These are phyloP conservation scores for Fusarium neocosmosporiellum DNA, from an alignment of 2,329 filamentous ascomycete genomes.

Conservation along the genomic window DNA sequence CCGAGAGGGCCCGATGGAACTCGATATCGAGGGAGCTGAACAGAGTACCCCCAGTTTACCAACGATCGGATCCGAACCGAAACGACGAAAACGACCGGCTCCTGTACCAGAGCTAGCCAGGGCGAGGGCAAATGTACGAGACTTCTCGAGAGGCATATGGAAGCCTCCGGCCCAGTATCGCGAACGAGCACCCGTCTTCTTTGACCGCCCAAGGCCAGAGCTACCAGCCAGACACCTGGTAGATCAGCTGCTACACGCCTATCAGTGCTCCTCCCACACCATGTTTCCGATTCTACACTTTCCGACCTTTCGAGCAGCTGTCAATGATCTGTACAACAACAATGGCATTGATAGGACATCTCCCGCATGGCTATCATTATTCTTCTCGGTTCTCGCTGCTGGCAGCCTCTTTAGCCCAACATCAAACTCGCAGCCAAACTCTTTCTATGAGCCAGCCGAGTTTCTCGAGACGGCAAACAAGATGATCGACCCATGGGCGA, in stretches of 20 bases:
- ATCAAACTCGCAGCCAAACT: slow-evolving; percentile 63
- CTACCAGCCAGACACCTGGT: slow-evolving; percentile 77
- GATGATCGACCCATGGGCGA: slow-evolving; percentile 83
- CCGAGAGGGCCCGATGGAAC: slow-evolving; percentile 61
- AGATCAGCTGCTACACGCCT: slow-evolving; percentile 79
- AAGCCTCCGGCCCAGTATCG: slow-evolving; percentile 79
- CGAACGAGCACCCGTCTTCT: slow-evolving; percentile 58
- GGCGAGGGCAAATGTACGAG: slow-evolving; percentile 78
- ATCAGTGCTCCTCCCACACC: slow-evolving; percentile 80
- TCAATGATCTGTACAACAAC: slow-evolving; percentile 81
- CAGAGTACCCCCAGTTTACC: slow-evolving; percentile 69
- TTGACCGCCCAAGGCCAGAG: slow-evolving; percentile 67
- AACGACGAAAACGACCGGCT: slow-evolving; percentile 69
- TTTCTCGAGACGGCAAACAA: slow-evolving; percentile 78
- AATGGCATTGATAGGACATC: slow-evolving; percentile 65
- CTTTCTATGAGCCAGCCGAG: slow-evolving; percentile 65
- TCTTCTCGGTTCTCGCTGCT: slow-evolving; percentile 86
- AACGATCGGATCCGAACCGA: slow-evolving; percentile 73
- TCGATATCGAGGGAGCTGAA: slow-evolving; percentile 60
- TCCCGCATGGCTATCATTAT: slow-evolving; percentile 79
- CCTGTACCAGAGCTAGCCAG: slow-evolving; percentile 76
- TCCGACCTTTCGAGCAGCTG: slow-evolving; percentile 81
- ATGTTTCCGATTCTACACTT: slow-evolving; percentile 90
- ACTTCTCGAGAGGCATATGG: slow-evolving; percentile 81
- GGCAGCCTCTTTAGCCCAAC: slow-evolving; percentile 79